Evolutionary conservation across 2,329 filamentous ascomycete species (phyloP).

Genomic region (Periglandula ipomoeae): DNA sequence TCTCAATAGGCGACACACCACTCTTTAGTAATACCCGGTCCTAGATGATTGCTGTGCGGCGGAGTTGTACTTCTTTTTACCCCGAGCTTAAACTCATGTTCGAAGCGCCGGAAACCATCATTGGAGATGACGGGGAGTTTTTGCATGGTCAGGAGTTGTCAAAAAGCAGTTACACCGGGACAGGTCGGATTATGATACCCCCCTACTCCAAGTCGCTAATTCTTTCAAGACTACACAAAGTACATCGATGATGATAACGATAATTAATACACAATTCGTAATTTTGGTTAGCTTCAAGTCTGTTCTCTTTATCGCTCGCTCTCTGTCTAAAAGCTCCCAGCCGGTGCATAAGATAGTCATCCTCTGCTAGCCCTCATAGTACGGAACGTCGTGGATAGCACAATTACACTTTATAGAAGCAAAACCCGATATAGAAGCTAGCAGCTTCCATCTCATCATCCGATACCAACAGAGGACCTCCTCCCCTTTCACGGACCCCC

Average conservation of each 20-base stretch:
- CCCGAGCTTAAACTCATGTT: neutral
- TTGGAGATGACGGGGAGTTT: constrained; percentile 4
- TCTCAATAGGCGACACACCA: neutral
- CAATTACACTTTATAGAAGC: constrained; percentile 82
- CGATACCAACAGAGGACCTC: constrained; percentile 59
- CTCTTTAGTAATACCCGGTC: constrained; percentile 4
- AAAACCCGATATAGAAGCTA: constrained; percentile 87
- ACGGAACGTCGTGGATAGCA: no score
- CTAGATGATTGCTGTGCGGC: neutral
- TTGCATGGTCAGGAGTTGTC: constrained; percentile 16
- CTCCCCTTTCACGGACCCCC: constrained; percentile 70
- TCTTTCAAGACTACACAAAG: constrained; percentile 5
- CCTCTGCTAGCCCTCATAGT: no score
- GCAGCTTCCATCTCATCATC: constrained; percentile 89
- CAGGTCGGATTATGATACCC: constrained; percentile 23
- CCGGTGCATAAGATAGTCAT: no score
- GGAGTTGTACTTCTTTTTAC: neutral
- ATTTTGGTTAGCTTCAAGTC: neutral
- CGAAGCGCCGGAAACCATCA: neutral
- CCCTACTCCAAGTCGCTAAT: constrained; percentile 8
- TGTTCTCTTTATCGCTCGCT: neutral
- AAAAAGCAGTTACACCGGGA: constrained; percentile 3
- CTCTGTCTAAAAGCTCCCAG: neutral
- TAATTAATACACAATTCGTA: neutral
- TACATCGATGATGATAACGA: constrained; percentile 14